Conservation (phyloP, 2,329 filamentous ascomycete species). For the Phyllosticta citribraziliensis region DNA sequence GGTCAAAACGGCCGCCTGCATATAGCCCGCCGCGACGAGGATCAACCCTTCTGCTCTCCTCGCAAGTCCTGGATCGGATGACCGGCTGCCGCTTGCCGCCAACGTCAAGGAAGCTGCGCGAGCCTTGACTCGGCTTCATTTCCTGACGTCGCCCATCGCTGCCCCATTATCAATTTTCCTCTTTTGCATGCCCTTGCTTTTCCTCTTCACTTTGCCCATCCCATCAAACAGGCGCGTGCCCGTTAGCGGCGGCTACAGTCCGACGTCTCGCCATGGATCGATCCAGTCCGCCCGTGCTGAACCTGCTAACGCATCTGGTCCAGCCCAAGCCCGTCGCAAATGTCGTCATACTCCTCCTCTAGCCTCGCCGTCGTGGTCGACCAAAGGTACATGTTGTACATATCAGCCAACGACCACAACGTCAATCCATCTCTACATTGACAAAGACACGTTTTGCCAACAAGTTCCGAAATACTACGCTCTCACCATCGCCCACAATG, state of each 20-base stretch:
- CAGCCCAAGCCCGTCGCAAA: neutral
- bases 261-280: neutral
- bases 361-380: neutral
- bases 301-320: neutral
- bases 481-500: constrained; percentile 27
- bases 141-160: neutral
- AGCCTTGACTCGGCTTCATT: neutral
- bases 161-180: neutral
- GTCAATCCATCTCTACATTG: neutral
- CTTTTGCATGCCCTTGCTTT: neutral
- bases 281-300: neutral
- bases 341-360: constrained; percentile 5
- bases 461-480: neutral
- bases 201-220: neutral
- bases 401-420: neutral
- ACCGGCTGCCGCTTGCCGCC: neutral
- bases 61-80: neutral
- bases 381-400: neutral
- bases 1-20: neutral
- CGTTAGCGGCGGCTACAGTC: neutral
- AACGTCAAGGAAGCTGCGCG: neutral
- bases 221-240: neutral
- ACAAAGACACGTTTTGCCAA: no score
- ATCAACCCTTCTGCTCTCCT: neutral
- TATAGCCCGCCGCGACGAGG: neutral